These are phyloP conservation scores for Yamadazyma tumulicola DNA, from an alignment of 805 yeast species.

Conservation along the genomic window DNA sequence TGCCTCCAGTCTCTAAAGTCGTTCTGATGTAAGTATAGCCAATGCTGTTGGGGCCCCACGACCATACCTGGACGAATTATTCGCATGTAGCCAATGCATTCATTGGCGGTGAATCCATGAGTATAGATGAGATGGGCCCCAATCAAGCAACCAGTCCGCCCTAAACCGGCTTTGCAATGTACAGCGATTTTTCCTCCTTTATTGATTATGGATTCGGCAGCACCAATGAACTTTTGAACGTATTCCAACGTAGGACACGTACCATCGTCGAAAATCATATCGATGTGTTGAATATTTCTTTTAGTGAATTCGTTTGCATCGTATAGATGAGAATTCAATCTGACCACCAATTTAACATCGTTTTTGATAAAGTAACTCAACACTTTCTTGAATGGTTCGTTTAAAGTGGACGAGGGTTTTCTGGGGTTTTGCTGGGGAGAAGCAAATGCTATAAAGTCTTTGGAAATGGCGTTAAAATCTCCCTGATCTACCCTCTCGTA, in stretches of 20 bases:
- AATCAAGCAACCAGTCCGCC: conserved; percentile 95
- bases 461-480: conserved; percentile 86
- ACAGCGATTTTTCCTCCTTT: conserved; percentile 94
- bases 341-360: conserved; percentile 83
- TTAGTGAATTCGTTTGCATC: conserved; percentile 80
- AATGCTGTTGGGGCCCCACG: conserved; percentile 99
- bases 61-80: conserved; percentile 99
- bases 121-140: conserved; percentile 97
- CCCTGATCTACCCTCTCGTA: conserved; percentile 97
- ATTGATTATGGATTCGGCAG: conserved; percentile 83
- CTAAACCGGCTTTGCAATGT: conserved; percentile 98
- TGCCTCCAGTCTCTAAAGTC: conserved; percentile 96
- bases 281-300: conserved; percentile 82
- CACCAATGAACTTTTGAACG: conserved; percentile 90
- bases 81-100: conserved; percentile 94
- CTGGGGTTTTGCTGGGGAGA: conserved; percentile 72
- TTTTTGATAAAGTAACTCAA: conserved; percentile 68
- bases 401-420: conserved; percentile 45
- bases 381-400: conserved; percentile 79
- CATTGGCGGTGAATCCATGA: conserved; percentile 95
- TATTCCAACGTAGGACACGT: conserved; percentile 95
- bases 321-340: conserved; percentile 89
- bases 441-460: conserved; percentile 96
- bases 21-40: conserved; percentile 94
- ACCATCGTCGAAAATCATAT: conserved; percentile 97